Evolutionary conservation across 1,284 basidiomycete species (phyloP).

Genomic region (Cutaneotrichosporon cutaneum): DNA sequence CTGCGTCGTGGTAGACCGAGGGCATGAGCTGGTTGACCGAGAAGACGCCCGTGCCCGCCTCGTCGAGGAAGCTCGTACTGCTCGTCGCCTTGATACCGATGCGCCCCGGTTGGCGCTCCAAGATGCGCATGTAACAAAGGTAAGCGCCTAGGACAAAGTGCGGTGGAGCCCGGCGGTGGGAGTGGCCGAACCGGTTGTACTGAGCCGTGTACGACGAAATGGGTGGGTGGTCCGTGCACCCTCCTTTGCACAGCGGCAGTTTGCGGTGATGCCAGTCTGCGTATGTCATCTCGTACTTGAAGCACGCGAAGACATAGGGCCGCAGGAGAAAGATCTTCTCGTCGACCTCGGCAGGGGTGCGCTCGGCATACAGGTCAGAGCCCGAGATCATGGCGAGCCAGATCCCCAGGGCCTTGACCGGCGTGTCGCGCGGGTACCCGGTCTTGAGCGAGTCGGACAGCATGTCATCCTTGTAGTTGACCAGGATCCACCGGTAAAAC

Average conservation of each 20-base stretch:
- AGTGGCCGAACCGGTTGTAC: slow-evolving; percentile 47
- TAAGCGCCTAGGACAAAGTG: slow-evolving; percentile 39
- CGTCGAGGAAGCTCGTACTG: slow-evolving; percentile 28
- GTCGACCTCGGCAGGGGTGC: slow-evolving; percentile 53
- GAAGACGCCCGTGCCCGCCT: slow-evolving; percentile 28
- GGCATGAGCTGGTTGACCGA: slow-evolving; percentile 36
- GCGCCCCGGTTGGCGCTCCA: slow-evolving; percentile 42
- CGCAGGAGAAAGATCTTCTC: slow-evolving; percentile 57
- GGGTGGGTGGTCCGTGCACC: slow-evolving; percentile 28
- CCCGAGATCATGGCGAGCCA: slow-evolving; percentile 45
- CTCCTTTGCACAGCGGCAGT: slow-evolving; percentile 44
- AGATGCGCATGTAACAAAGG: slow-evolving; percentile 40
- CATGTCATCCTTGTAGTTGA: slow-evolving; percentile 49
- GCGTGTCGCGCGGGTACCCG: slow-evolving; percentile 51
- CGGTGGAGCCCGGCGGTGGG: slow-evolving; percentile 43
- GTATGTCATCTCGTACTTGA: slow-evolving; percentile 55
- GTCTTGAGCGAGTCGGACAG: slow-evolving; percentile 50
- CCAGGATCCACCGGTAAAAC: slow-evolving; percentile 43
- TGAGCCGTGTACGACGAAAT: slow-evolving; percentile 33
- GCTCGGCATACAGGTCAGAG: slow-evolving; percentile 34
- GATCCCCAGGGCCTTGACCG: slow-evolving; percentile 42
- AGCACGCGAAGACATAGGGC: slow-evolving; percentile 58
- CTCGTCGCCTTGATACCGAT: slow-evolving; percentile 31
- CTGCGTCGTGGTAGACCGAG: slow-evolving; percentile 49
- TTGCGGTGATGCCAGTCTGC: slow-evolving; percentile 54